Evolutionary conservation across 2,329 filamentous ascomycete genomes (phyloP).

Genomic region (Aureobasidium subglaciale): DNA sequence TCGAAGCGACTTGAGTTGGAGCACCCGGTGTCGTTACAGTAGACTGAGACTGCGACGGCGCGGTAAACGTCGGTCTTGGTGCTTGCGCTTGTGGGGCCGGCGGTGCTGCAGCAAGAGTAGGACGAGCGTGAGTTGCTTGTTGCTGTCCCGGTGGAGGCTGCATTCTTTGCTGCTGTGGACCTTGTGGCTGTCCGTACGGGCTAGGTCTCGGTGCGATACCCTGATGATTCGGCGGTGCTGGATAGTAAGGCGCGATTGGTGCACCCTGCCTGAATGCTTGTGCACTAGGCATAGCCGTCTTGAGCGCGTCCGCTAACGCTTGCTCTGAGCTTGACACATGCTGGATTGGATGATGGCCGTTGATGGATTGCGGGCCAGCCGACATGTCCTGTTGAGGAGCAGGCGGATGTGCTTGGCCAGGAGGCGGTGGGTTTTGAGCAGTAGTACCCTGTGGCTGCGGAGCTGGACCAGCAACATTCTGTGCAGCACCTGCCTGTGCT

Average conservation of each 20-base stretch:
- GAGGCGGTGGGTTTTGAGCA: not conserved
- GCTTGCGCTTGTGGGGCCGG: not conserved
- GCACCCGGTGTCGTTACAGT: not conserved
- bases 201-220: not conserved
- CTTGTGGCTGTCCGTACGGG: not conserved
- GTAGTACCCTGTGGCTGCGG: not conserved
- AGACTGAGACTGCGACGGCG: not conserved
- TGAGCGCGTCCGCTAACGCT: conserved; percentile 10
- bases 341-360: not conserved
- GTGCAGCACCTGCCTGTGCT: not conserved
- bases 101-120: not conserved
- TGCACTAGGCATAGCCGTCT: conserved; percentile 10
- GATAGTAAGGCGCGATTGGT: not conserved
- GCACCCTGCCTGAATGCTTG: not conserved
- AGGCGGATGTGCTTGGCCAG: not conserved
- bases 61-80: conserved; percentile 9
- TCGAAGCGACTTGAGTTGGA: not conserved
- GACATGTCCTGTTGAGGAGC: conserved; percentile 3
- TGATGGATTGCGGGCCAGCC: not conserved
- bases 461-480: not conserved
- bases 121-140: not conserved
- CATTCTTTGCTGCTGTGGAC: conserved; percentile 10
- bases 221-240: not conserved
- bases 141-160: conserved; percentile 3
- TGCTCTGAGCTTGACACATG: not conserved